phyloP scores from a whole-genome alignment of 2,329 filamentous ascomycete genomes.

The Claviceps purpurea region DNA sequence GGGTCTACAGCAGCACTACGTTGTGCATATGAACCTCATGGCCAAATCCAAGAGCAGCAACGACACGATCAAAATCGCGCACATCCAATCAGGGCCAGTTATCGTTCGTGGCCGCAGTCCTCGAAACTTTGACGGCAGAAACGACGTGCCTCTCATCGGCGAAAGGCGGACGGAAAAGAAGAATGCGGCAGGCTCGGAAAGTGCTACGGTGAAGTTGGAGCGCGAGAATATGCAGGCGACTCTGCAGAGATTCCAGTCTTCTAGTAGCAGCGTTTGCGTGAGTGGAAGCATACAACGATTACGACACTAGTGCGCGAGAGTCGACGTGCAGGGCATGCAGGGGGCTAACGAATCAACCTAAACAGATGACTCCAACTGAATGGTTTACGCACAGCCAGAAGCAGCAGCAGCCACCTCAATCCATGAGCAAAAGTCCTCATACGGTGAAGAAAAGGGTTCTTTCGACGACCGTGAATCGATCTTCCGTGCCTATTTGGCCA shows the following conservation, averaged over 20 bases:
- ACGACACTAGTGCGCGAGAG: too few species aligned
- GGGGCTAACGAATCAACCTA: conserved; percentile 9
- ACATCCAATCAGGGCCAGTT: conserved; percentile 82
- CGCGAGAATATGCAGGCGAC: conserved; percentile 17
- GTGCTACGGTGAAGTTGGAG: conserved; percentile 19
- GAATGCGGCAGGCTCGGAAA: conserved; percentile 24
- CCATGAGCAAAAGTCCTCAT: conserved; percentile 26
- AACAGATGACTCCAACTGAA: conserved; percentile 22
- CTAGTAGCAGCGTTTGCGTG: conserved; percentile 23
- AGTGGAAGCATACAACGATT: conserved; percentile 3
- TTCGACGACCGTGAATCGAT: conserved; percentile 36
- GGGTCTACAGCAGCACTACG: conserved; percentile 88
- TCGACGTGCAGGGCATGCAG: too few species aligned
- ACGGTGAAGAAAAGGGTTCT: conserved; percentile 39
- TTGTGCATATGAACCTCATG: conserved; percentile 72
- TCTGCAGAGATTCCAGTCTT: conserved; percentile 19
- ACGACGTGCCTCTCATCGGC: conserved; percentile 62
- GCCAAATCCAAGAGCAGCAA: conserved; percentile 57
- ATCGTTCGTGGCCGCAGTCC: conserved; percentile 89
- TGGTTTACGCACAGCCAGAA: conserved; percentile 21
- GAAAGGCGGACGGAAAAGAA: conserved; percentile 35
- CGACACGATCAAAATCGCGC: conserved; percentile 61
- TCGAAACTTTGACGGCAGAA: conserved; percentile 83
- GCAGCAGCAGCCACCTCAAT: conserved; percentile 23
- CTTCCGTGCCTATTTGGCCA: conserved; percentile 40